Conservation (phyloP, 1,284 basidiomycete species). For the Bjerkandera adusta region DNA sequence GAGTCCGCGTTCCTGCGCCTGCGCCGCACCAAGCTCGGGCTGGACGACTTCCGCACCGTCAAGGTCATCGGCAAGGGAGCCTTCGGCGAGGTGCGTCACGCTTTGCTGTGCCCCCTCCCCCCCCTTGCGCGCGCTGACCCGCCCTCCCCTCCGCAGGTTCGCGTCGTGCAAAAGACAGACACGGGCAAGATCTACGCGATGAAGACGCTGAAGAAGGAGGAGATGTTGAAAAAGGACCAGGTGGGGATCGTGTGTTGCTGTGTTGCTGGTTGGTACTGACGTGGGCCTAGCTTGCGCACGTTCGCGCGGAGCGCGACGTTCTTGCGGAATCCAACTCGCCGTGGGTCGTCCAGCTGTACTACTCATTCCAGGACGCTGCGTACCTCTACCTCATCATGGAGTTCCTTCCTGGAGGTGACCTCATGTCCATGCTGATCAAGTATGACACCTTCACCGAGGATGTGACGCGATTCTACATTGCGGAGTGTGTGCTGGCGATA, state of each 20-base stretch:
- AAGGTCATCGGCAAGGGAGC: constrained; percentile 99
- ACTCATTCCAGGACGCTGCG: constrained; percentile 96
- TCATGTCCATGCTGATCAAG: constrained; percentile 99
- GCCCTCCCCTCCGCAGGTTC: constrained; percentile 59
- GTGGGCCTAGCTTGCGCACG: constrained; percentile 81
- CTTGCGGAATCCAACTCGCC: constrained; percentile 96
- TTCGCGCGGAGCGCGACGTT: constrained; percentile 97
- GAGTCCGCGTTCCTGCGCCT: constrained; percentile 92
- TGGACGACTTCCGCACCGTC: constrained; percentile 94
- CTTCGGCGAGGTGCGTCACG: constrained; percentile 80
- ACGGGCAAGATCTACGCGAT: constrained; percentile 99
- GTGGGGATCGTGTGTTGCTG: constrained; percentile 39
- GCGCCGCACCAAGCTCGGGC: constrained; percentile 88
- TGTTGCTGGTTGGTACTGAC: background rate
- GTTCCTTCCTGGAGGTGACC: constrained; percentile 95
- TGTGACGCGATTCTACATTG: constrained; percentile 99
- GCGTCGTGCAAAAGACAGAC: constrained; percentile 95
- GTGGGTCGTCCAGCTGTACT: constrained; percentile 98
- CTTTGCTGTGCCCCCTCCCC: constrained; percentile 7
- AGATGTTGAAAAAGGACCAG: constrained; percentile 99
- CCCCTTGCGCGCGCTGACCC: constrained; percentile 11
- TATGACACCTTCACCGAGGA: constrained; percentile 99
- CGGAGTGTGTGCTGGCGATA: constrained; percentile 96
- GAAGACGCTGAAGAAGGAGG: constrained; percentile 97
- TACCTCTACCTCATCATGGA: constrained; percentile 99